Percentiles rank a stretch among this genome's conserved stretches.
phyloP scores from a whole-genome alignment of 768 basidiomycete genomes.

The Xerocomellus dryophilus region DNA sequence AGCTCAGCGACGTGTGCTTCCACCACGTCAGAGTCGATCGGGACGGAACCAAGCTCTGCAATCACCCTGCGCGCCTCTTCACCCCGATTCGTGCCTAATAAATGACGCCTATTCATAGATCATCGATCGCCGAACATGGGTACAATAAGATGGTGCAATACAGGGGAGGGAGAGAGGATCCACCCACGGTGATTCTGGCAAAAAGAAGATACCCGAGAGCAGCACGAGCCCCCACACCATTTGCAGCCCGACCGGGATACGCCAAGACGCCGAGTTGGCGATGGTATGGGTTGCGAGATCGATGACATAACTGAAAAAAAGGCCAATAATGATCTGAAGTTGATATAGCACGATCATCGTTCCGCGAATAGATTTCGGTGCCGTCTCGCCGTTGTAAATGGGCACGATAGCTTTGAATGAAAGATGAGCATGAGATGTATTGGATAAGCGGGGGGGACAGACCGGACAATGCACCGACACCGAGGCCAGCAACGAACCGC shows the following conservation, averaged over 20 bases:
- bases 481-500: conserved; percentile 13
- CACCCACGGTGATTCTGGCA: conserved; percentile 16
- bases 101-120: conserved; percentile 6
- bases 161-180: background rate
- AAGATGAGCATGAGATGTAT: background rate
- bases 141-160: background rate
- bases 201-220: conserved; percentile 13
- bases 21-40: conserved; percentile 11
- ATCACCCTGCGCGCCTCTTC: conserved; percentile 14
- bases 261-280: conserved; percentile 15
- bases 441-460: background rate
- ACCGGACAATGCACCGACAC: conserved; percentile 17
- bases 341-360: conserved; percentile 73
- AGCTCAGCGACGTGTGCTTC: conserved; percentile 13
- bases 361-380: conserved; percentile 71
- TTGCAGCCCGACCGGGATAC: conserved; percentile 13
- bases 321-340: conserved; percentile 66
- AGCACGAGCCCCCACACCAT: conserved; percentile 12
- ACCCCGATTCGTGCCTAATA: background rate
- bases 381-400: conserved; percentile 76
- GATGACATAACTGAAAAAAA: conserved; percentile 69
- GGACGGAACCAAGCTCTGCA: conserved; percentile 14
- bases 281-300: conserved; percentile 35
- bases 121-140: background rate
- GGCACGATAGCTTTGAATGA: conserved; percentile 46